Conservation (phyloP, 164 flowering plant genomes). For the Malania oleifera region DNA sequence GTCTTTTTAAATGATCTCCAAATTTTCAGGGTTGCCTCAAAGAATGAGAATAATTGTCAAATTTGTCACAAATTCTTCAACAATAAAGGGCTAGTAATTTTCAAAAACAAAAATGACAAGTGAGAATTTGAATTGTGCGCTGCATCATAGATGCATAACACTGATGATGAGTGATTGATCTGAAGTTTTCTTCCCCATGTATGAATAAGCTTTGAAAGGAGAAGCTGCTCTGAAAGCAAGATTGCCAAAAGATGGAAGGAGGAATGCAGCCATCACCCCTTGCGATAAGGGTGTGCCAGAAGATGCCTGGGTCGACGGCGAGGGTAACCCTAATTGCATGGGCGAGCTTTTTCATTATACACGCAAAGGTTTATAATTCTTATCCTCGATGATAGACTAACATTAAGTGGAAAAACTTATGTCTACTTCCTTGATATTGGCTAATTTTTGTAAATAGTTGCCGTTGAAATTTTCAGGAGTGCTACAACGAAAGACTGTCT, state of each 20-base stretch:
- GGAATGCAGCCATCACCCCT: constrained; percentile 69
- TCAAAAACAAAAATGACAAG: too few relatives aligned
- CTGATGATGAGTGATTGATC: background rate
- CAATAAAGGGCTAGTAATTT: too few relatives aligned
- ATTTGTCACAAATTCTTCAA: too few relatives aligned
- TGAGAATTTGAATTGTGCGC: background rate
- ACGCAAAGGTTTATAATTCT: constrained; percentile 57
- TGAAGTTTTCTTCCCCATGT: background rate
- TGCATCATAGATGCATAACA: background rate
- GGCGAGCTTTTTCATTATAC: constrained; percentile 69
- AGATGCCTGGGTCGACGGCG: constrained; percentile 21
- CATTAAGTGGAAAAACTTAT: background rate
- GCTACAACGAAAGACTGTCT: constrained; percentile 50
- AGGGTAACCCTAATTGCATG: constrained; percentile 33
- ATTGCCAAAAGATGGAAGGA: constrained; percentile 61
- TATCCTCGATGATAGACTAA: background rate
- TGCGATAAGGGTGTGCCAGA: constrained; percentile 44
- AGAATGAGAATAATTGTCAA: background rate
- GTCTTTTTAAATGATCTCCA: too few relatives aligned
- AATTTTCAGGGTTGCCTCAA: too few relatives aligned
- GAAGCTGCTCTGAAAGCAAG: constrained; percentile 70
- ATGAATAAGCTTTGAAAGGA: constrained; percentile 71
- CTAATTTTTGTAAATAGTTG: background rate
- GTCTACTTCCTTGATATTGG: background rate
- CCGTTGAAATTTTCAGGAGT: constrained; percentile 42